Conservation (phyloP, 2,329 filamentous ascomycete species). For the Whalleya microplaca region DNA sequence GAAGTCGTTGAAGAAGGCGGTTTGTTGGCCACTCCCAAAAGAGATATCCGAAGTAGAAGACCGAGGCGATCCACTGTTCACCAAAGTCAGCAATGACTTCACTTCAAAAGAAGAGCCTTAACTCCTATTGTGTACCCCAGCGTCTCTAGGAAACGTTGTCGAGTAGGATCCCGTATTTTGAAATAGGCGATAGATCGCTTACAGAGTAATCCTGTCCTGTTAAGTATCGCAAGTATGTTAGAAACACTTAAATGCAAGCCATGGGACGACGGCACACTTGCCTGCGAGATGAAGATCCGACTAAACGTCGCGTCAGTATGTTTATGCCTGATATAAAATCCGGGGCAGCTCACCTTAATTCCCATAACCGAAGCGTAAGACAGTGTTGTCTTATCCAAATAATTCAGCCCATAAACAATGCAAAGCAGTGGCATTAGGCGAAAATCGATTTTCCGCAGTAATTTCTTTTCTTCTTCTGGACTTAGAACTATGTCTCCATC, state of each 20-base stretch:
- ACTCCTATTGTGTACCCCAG: not conserved
- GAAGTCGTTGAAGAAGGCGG: conserved; percentile 64
- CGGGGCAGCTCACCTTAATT: conserved; percentile 41
- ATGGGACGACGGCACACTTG: conserved; percentile 7
- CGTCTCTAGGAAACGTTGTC: not conserved
- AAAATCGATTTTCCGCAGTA: conserved; percentile 50
- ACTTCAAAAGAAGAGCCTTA: not conserved
- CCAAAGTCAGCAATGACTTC: conserved; percentile 6
- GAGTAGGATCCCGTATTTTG: not conserved
- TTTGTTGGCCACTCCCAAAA: conserved; percentile 70
- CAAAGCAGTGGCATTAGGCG: conserved; percentile 57
- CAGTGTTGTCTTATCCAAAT: conserved; percentile 49
- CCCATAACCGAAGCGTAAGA: conserved; percentile 59
- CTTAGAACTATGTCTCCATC: conserved; percentile 43
- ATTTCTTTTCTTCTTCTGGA: conserved; percentile 43
- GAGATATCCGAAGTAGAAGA: conserved; percentile 54
- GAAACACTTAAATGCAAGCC: not conserved
- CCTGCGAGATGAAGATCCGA: conserved; percentile 33
- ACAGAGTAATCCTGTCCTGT: conserved; percentile 45
- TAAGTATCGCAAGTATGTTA: conserved; percentile 9
- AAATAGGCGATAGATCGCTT: conserved; percentile 14
- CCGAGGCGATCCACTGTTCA: conserved; percentile 49
- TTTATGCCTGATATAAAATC: not conserved
- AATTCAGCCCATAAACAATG: conserved; percentile 61
- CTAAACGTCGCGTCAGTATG: conserved; percentile 12